Base-by-base conservation (phyloP, 1,284 basidiomycete genomes). In the Sanghuangporus weigelae region DNA sequence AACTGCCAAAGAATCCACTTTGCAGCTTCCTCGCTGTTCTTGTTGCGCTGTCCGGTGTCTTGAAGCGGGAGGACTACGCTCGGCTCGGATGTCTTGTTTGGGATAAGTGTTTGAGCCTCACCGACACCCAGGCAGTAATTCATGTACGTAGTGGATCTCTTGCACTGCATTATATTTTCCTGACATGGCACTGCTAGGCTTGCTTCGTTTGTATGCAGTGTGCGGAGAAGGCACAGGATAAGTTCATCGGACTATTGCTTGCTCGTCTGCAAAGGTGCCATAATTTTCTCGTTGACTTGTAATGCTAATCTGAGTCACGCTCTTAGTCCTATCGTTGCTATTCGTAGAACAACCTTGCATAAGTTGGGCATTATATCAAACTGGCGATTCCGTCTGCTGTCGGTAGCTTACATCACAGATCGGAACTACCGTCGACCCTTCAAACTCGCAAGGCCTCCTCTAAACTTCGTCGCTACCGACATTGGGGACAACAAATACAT, bases 121-220 rank as follows among this genome's bases (percentile, higher is more conserved):
- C 69, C 16, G 77, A 84, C 65, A 66, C 76, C 0, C 77, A 76
- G 42, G 69, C 79, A 7, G 75, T 82, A n/a, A 75, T 80, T 59
- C 77, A 85, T 26, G 87, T 89, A 66, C 61, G 82, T 75, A 23
- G 21, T 11, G 21, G 44, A 16, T 3, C 7, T 11, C 44, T n/a
- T 46, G 16, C 16, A 7, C 7, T 46, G 16, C 16, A n/a, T 16
- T 7, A 2, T 21, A 19, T 46, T 19, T 46, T 46, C 44, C 44
- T 46, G 16, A 46, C 19, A 38, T 11, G 35, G 42, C 46, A 51
- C 42, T 12, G 36, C 44, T 64, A 90, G 88, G 79, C 83, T 8
- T 85, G 82, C 64, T 90, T 87, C 69, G 73, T 90, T 35, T 67
- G 85, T 40, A 90, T 90, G 86, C 86, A 87, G 73, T 84, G 83